Conservation (phyloP, 2,329 filamentous ascomycete genomes). For the Coleophoma crateriformis region DNA sequence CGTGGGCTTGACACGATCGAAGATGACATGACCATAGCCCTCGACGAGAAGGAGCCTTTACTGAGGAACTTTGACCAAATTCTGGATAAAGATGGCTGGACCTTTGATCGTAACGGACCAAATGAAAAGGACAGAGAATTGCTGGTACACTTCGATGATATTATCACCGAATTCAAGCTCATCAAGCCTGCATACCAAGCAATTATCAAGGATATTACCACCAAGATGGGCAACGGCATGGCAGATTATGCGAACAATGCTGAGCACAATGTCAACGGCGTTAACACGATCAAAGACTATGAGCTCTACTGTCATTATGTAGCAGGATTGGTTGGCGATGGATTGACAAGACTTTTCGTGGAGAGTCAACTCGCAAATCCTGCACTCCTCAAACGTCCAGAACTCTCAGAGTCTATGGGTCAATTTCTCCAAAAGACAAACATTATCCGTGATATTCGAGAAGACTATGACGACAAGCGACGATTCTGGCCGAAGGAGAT, state of each 20-base stretch:
- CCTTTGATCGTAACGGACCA: conserved; percentile 75
- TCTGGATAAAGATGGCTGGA: conserved; percentile 84
- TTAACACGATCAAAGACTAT: conserved; percentile 82
- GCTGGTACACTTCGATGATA: conserved; percentile 84
- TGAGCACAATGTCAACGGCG: conserved; percentile 72
- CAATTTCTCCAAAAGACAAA: conserved; percentile 98
- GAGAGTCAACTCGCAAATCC: conserved; percentile 82
- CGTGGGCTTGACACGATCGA: conserved; percentile 97
- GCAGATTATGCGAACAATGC: conserved; percentile 88
- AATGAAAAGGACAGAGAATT: conserved; percentile 93
- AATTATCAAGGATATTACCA: conserved; percentile 88
- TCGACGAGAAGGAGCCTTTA: conserved; percentile 78
- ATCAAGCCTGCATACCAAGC: conserved; percentile 77
- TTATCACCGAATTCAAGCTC: conserved; percentile 82
- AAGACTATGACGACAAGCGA: conserved; percentile 82
- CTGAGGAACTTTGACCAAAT: conserved; percentile 76
- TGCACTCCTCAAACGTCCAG: conserved; percentile 69
- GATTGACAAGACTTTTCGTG: conserved; percentile 84
- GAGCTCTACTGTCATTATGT: conserved; percentile 98
- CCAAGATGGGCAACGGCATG: conserved; percentile 98
- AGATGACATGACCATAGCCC: conserved; percentile 90
- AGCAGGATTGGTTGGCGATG: conserved; percentile 95
- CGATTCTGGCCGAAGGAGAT: conserved; percentile 95
- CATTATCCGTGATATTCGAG: conserved; percentile 92
- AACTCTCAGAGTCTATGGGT: conserved; percentile 92